Base-by-base conservation (phyloP, 257 asterid genomes). In the Fraxinus quadrangulata region DNA sequence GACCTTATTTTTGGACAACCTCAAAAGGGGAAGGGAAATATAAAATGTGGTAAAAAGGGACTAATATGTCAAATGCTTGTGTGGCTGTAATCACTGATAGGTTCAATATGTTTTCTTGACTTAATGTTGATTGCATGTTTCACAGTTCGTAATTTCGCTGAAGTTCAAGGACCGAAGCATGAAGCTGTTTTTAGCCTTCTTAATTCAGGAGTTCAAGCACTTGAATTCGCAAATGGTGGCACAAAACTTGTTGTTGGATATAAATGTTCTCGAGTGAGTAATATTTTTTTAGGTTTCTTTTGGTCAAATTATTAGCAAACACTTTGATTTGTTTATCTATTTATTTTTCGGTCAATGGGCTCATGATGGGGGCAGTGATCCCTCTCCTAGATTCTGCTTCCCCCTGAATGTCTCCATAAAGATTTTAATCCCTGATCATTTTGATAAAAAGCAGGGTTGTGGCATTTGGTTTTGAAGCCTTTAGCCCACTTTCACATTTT, bases 211-310 rank as follows among this genome's bases (percentile, higher is more conserved):
- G 88, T 94, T 84, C 90, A 67, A 86, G 88, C 91, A 34, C 83
- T 90, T 76, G 84, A 84, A 54, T 94, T 94, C 72, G 72, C 89
- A 71, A 83, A 83, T 75, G 77, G 71, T 72, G 94, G 97, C 75
- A 85, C 89, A 77, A 88, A 84, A 84, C 97, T 94, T 79, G 79
- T 86, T 77, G 83, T 88, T 75, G 98, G 93, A 83, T 89, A 89
- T 79, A 87, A 86, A 86, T 88, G 90, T 85, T 84, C 91, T 73
- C 91, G 86, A 76, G 97, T 94, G 81, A 84, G 96, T 87, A 78
- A 39, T 39, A 81, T 74, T 59, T 56, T 74, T 24, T 36, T 82
- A 49, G 71, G 56, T 78, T 79, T 77, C 74, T 54, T 37, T 16
- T 36, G 33, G 72, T 75, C 37, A 28, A 34, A 24, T 7, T 37